Conservation (phyloP, 2,329 filamentous ascomycete genomes). For the Exophiala viscosa region DNA sequence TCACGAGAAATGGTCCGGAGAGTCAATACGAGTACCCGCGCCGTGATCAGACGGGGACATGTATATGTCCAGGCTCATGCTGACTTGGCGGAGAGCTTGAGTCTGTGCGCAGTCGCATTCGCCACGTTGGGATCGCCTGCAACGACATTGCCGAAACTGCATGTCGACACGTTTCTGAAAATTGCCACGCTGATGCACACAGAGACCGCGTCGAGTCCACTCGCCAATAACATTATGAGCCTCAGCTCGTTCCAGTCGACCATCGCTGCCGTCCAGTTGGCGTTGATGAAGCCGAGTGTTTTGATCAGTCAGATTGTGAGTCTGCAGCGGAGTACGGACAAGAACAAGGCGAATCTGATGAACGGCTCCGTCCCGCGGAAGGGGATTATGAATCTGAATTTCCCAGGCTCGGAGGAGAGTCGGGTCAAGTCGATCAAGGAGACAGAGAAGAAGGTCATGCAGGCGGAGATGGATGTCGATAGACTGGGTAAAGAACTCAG, state of each 20-base stretch:
- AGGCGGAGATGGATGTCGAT: conserved; percentile 66
- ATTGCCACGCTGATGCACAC: conserved; percentile 64
- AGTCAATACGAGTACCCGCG: conserved; percentile 78
- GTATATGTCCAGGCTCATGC: conserved; percentile 62
- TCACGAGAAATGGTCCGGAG: conserved; percentile 84
- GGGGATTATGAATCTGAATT: conserved; percentile 41
- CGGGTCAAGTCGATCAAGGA: conserved; percentile 78
- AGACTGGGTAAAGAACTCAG: conserved; percentile 75
- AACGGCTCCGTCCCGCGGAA: conserved; percentile 50
- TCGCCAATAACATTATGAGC: conserved; percentile 68
- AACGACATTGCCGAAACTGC: conserved; percentile 63
- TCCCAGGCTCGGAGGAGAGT: conserved; percentile 70
- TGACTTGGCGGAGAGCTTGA: conserved; percentile 43
- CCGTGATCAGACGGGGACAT: conserved; percentile 75
- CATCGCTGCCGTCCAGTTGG: conserved; percentile 72
- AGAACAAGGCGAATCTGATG: conserved; percentile 70
- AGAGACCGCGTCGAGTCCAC: conserved; percentile 65
- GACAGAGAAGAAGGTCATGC: conserved; percentile 72
- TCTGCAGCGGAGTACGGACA: conserved; percentile 71
- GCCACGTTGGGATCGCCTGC: conserved; percentile 48
- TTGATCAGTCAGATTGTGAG: conserved; percentile 73
- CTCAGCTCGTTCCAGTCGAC: conserved; percentile 79
- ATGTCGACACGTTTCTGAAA: conserved; percentile 67
- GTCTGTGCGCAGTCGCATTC: conserved; percentile 44
- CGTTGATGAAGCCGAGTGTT: conserved; percentile 73